Base-by-base conservation (phyloP, 1,284 basidiomycete species). In the Ceratobasidium sp. region DNA sequence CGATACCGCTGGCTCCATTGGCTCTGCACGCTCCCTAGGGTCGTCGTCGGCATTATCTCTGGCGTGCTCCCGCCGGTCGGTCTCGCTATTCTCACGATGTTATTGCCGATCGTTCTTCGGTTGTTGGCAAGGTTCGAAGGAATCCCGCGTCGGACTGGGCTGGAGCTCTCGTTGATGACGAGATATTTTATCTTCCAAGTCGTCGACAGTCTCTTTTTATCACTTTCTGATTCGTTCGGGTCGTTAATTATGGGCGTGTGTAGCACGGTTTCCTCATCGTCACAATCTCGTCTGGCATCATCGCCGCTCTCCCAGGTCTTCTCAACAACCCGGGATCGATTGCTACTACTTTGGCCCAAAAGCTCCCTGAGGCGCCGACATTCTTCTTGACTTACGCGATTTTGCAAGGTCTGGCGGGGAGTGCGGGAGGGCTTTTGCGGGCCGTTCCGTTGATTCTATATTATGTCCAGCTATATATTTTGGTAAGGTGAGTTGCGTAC, bases 161-260 rank as follows among this genome's bases (percentile, higher is more conserved):
- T 95, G 39, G 93, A 94, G 80, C 87, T 94, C 56, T 91, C 90
- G 80, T 88, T 95, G 55, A 95, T 94, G 88, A 89, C 88, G 12
- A 89, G 94, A 13, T 95, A 92, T 84, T 94, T 92, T 83, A 84
- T 93, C 79, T 94, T 95, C 87, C 87, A 93, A 26, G 87, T 94
- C 79, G 89, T 94, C 60, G 91, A 92, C 81, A 81, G 89, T 86
- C 5, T 28, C 23, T n/a, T 28, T n/a, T 40, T 60, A 63, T 63
- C 40, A 56, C 33, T 33, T 33, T 33, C 33, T 33, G 39, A 66
- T 39, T 60, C 55, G 58, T 71, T n/a, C 42, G 18, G 18, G n/a
- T 23, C n/a, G 40, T 12, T 44, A 33, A 26, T 69, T 88, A 88
- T 56, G 33, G 33, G 88, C 89, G 77, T 6, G 39, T 18, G 23